These are phyloP conservation scores for Chamaecrista fasciculata DNA, from an alignment of 306 rosid species.

Conservation along the genomic window DNA sequence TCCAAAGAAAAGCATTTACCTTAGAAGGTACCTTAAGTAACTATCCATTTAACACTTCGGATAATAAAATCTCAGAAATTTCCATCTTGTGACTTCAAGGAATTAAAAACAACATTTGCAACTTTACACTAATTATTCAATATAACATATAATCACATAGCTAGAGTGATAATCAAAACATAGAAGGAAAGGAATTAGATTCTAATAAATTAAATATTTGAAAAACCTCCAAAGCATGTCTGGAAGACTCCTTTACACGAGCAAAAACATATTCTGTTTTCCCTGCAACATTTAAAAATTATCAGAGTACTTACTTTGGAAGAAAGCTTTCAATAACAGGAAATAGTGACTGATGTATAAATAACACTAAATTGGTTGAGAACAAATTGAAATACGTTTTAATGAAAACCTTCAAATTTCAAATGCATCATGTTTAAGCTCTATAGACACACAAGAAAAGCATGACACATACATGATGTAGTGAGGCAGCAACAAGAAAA, in stretches of 20 bases:
- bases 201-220: constrained; percentile 4
- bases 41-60: background rate
- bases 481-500: no score
- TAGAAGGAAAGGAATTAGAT: constrained; percentile 5
- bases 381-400: constrained; percentile 22
- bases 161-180: background rate
- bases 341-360: background rate
- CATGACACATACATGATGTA: no score
- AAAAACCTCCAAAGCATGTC: constrained; percentile 75
- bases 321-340: background rate
- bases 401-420: no score
- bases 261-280: constrained; percentile 91
- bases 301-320: constrained; percentile 17
- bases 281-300: constrained; percentile 57
- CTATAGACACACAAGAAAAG: no score
- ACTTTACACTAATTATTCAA: background rate
- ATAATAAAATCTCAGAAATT: background rate
- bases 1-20: no score
- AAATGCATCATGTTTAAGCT: no score
- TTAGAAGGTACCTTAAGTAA: no score
- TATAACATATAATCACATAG: background rate
- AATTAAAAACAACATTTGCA: constrained; percentile 7
- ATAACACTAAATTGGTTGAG: constrained; percentile 18
- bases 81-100: constrained; percentile 7
- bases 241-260: constrained; percentile 62